Evolutionary conservation across 345 rosid genomes (phyloP), one percentile per base, ranked within the genome.

Genomic region (Salix udensis): DNA sequence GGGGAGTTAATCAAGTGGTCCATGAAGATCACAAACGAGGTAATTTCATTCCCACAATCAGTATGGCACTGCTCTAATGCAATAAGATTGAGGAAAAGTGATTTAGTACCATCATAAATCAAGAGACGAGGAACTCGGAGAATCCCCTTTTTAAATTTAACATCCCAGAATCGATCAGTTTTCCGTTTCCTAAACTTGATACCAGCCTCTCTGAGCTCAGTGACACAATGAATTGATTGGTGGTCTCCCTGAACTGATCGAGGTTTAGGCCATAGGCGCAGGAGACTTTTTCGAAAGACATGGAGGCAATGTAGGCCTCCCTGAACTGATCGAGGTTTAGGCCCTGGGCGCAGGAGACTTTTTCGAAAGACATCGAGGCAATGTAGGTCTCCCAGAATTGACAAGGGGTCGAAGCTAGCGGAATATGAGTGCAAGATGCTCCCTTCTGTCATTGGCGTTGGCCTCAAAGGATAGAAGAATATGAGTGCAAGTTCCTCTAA

Each of bases 111-210:
- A 30, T 95, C 97, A 68, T 91, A 94, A 76, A 92, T 86, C 71
- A 92, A 85, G 52, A 95, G 88, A 36, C 97, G 80, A 5, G 97
- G 97, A 61, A 95, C 87, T 44, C 75, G 67, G 14, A 95, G 88
- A 40, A 86, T 83, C 36, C 98, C 98, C 64, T 89, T 85, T 77
- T 88, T 81, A 86, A 95, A 92, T 77, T 82, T 84, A 15, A 95
- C 83, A 82, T 91, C 94, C 98, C 97, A 95, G 82, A 95, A 95
- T 60, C 97, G 85, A 77, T 89, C 91, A 1, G 97, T 92, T 84
- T 85, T 91, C 70, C 91, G 81, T 74, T 84, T 89, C 86, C 79
- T 82, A 86, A 91, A 88, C 78, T 91, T 91, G 61, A 92, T 87
- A 21, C 97, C 97, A 1, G 97, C 89, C 19, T 88, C 98, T 53